Percentiles rank a stretch among this genome's conserved stretches.
These are phyloP conservation scores for Zygosaccharomyces rouxii DNA, from an alignment of 805 yeast genomes.

Conservation along the genomic window DNA sequence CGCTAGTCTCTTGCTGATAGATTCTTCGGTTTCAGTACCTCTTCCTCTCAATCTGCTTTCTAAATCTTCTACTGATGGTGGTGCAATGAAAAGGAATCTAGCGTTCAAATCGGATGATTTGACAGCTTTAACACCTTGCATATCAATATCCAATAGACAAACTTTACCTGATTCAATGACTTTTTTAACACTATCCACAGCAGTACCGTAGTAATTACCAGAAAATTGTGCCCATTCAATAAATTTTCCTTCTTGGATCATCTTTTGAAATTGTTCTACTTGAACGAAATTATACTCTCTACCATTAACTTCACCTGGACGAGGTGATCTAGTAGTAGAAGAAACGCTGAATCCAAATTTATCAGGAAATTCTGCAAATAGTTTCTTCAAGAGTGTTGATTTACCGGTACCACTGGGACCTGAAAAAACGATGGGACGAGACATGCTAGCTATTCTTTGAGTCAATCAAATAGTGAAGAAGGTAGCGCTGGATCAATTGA, in stretches of 20 bases:
- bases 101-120: conserved; percentile 81
- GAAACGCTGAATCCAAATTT: conserved; percentile 93
- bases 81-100: conserved; percentile 80
- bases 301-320: conserved; percentile 88
- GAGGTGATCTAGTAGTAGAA: conserved; percentile 79
- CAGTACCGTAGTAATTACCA: conserved; percentile 95
- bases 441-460: conserved; percentile 13
- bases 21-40: conserved; percentile 92
- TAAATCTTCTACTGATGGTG: conserved; percentile 83
- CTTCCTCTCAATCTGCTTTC: conserved; percentile 73
- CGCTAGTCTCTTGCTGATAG: conserved; percentile 72
- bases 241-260: conserved; percentile 72
- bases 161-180: conserved; percentile 55
- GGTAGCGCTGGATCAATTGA: no score
- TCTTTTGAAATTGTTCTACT: conserved; percentile 71
- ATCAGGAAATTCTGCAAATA: conserved; percentile 86
- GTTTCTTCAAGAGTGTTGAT: conserved; percentile 83
- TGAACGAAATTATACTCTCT: conserved; percentile 82
- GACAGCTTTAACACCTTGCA: conserved; percentile 97
- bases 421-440: conserved; percentile 87
- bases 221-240: conserved; percentile 98
- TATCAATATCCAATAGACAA: conserved; percentile 94
- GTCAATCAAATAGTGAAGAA: not conserved
- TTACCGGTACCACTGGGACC: conserved; percentile 98
- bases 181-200: conserved; percentile 74